A percentile compares a stretch with the other conserved stretches of the same genome.
Conservation (phyloP, 352 stramenopile species). For the Bremia lactucae region DNA sequence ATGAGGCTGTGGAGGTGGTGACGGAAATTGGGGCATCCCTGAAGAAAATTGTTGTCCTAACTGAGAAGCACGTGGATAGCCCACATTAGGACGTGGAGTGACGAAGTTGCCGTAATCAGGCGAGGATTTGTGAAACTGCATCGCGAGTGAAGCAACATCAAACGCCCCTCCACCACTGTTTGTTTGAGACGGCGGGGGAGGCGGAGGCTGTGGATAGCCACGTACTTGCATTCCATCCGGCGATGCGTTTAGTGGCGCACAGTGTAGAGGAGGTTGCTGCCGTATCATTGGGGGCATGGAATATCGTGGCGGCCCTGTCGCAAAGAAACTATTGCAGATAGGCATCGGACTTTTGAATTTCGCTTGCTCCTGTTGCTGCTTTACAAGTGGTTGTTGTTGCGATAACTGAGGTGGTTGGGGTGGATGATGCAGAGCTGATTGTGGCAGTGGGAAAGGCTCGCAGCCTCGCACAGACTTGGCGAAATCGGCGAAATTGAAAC, state of each 20-base stretch:
- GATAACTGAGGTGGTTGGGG: slow-evolving; percentile 5
- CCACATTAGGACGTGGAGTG: slow-evolving; percentile 24
- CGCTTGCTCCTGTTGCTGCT: slow-evolving; percentile 16
- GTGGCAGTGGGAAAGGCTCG: slow-evolving; percentile 9
- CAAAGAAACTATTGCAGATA: slow-evolving; percentile 18
- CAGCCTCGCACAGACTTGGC: slow-evolving; percentile 31
- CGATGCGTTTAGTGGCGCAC: slow-evolving; percentile 16
- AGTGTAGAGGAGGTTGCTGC: slow-evolving; percentile 23
- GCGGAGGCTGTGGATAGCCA: slow-evolving; percentile 21
- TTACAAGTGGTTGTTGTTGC: slow-evolving; percentile 16
- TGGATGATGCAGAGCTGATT: slow-evolving; percentile 6
- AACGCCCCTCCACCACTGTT: slow-evolving; percentile 20
- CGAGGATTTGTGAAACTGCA: slow-evolving; percentile 65
- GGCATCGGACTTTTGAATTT: slow-evolving; percentile 16
- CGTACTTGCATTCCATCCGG: slow-evolving; percentile 13
- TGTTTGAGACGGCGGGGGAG: slow-evolving; percentile 9
- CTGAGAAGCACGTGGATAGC: slow-evolving; percentile 5
- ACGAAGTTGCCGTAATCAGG: slow-evolving; percentile 26
- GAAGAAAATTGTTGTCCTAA: slow-evolving; percentile 25
- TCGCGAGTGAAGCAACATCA: slow-evolving; percentile 58
- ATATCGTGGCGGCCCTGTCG: slow-evolving; percentile 11
- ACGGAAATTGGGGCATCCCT: slow-evolving; percentile 22
- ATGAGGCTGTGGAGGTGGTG: slow-evolving; percentile 23
- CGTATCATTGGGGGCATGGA: slow-evolving; percentile 18
- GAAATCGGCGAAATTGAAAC: slow-evolving; percentile 39